These are phyloP conservation scores for Candida boleticola DNA, from an alignment of 805 yeast genomes.

Conservation along the genomic window DNA sequence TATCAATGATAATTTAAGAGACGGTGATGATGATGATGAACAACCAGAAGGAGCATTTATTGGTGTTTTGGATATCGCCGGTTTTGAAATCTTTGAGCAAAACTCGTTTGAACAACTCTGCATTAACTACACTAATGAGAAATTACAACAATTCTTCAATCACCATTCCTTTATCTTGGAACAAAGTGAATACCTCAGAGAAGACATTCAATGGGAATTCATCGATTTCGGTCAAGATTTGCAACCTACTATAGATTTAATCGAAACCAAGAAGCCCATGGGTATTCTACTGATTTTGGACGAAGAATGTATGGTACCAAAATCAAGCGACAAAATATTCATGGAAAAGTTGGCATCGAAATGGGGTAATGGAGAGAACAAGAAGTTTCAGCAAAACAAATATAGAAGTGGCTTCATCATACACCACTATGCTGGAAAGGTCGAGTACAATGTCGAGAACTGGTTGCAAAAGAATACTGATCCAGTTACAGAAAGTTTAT, in stretches of 20 bases:
- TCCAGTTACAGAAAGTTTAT: slow-evolving; percentile 77
- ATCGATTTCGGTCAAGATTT: slow-evolving; percentile 94
- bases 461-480: slow-evolving; percentile 96
- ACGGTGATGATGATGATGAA: slow-evolving; percentile 20
- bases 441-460: slow-evolving; percentile 87
- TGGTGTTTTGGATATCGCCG: slow-evolving; percentile 62
- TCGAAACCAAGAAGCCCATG: slow-evolving; percentile 71
- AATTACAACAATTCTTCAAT: slow-evolving; percentile 59
- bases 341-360: slow-evolving; percentile 71
- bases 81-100: slow-evolving; percentile 56
- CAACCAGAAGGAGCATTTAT: slow-evolving; percentile 37
- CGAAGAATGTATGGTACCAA: slow-evolving; percentile 95
- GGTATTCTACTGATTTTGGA: slow-evolving; percentile 85
- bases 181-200: slow-evolving; percentile 58
- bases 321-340: slow-evolving; percentile 78
- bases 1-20: slow-evolving; percentile 62
- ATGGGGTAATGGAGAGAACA: slow-evolving; percentile 49
- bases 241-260: slow-evolving; percentile 90
- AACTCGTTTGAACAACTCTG: slow-evolving; percentile 62
- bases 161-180: slow-evolving; percentile 61
- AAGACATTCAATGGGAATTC: slow-evolving; percentile 64
- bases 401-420: slow-evolving; percentile 75
- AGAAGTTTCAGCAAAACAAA: slow-evolving; percentile 69
- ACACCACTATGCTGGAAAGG: slow-evolving; percentile 94
- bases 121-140: slow-evolving; percentile 60